Evolutionary conservation across 805 yeast species (phyloP).

Genomic region (Hanseniaspora pseudoguilliermondii): DNA sequence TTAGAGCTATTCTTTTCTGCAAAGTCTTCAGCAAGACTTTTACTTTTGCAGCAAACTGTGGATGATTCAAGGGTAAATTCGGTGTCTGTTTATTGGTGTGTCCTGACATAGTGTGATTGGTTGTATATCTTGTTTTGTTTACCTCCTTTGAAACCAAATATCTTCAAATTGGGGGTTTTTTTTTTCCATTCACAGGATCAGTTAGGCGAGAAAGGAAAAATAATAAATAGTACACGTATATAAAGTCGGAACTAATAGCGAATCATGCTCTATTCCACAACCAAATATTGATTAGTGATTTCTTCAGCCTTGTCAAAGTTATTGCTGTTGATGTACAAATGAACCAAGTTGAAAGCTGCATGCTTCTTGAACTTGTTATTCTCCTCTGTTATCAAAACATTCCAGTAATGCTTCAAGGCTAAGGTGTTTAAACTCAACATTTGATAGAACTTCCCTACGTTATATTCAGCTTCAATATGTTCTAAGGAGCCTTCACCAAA

Average conservation of each 20-base stretch:
- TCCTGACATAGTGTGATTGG: not conserved
- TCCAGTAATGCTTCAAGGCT: slow-evolving; percentile 63
- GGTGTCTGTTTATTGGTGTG: not conserved
- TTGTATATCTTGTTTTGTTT: not conserved
- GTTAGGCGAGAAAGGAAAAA: not conserved
- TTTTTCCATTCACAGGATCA: too few species aligned
- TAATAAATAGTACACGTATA: not conserved
- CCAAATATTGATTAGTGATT: slow-evolving; percentile 54
- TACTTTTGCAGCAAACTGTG: slow-evolving; percentile 22
- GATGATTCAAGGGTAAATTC: slow-evolving; percentile 15
- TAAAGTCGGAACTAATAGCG: not conserved
- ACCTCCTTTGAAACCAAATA: too few species aligned
- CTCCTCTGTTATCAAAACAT: slow-evolving; percentile 41
- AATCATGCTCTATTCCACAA: slow-evolving; percentile 26
- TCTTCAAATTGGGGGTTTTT: too few species aligned
- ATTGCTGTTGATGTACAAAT: slow-evolving; percentile 66
- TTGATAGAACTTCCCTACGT: slow-evolving; percentile 76
- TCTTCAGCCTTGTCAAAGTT: slow-evolving; percentile 51
- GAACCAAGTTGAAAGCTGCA: slow-evolving; percentile 73
- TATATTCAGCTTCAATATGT: slow-evolving; percentile 66
- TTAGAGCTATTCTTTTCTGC: slow-evolving; percentile 52
- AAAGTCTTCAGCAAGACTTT: slow-evolving; percentile 44
- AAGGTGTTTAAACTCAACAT: slow-evolving; percentile 61
- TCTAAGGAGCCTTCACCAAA: slow-evolving; percentile 32
- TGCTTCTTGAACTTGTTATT: slow-evolving; percentile 56